Base-by-base conservation (phyloP, 441 rosid genomes). In the Hypseocharis bilobata region DNA sequence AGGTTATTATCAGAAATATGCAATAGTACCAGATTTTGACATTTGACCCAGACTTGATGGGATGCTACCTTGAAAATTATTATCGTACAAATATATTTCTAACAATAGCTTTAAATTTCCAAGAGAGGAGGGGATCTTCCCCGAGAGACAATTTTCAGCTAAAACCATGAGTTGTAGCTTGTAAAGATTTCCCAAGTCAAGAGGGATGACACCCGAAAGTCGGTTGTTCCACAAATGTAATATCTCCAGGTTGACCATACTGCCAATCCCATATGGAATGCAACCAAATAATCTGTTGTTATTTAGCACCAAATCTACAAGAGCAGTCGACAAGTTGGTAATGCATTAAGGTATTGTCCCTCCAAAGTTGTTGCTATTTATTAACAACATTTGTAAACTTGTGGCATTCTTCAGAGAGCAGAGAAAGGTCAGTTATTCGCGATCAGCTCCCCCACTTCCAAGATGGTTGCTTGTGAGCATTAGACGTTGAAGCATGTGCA, bases 261-360 rank as follows among this genome's bases (percentile, higher is more conserved):
- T 75, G 3, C 23, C 42, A 2, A 70, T 14, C 0, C 57, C 63
- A 0, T 16, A 1, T 4, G 74, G 74, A 10, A 74, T 61, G 10
- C 8, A n/a, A 20, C 74, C 72, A 26, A 29, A 25, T 20, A 75
- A 23, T 2, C 14, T 38, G 16, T 71, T 76, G n/a, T 2, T 0
- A 5, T 30, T 6, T 0, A 59, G 6, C 11, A 13, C 19, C 0
- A 69, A 56, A 0, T 0, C 0, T 4, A 1, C 1, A 10, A 60
- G 38, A 6, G 6, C 0, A 1, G 67, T 59, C 5, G 72, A 75
- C 3, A 79, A 20, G 56, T 78, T 81, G 38, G 34, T 64, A 0
- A 73, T 27, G 10, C 63, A 68, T 2, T 29, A 14, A 19, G 80
- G 80, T 3, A 78, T 29, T 17, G 0, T 2, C 1, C 82, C 82